Conservation (phyloP, 768 basidiomycete genomes). For the Guyanaporus albipodus region DNA sequence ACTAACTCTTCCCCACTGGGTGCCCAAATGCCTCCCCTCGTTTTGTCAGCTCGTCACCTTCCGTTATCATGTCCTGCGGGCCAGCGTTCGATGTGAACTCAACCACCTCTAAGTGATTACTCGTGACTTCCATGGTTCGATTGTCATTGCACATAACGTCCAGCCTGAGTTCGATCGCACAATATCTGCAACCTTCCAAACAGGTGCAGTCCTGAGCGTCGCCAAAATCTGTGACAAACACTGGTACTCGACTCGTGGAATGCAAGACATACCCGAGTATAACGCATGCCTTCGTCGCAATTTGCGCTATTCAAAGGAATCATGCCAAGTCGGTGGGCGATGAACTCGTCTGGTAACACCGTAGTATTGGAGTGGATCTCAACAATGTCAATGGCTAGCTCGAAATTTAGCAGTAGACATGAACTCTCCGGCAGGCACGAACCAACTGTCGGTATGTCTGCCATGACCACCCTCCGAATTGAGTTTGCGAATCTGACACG, state of each 20-base stretch:
- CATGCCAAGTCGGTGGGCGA: slow-evolving; percentile 94
- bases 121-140: slow-evolving; percentile 81
- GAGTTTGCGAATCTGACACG: slow-evolving; percentile 84
- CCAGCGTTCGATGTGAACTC: slow-evolving; percentile 38
- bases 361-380: slow-evolving; percentile 89
- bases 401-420: slow-evolving; percentile 2
- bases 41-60: slow-evolving; percentile 72
- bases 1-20: slow-evolving; percentile 80
- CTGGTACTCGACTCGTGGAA: not conserved
- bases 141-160: slow-evolving; percentile 70
- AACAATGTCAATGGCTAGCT: slow-evolving; percentile 91
- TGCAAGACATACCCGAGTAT: slow-evolving; percentile 54
- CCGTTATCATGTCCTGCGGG: slow-evolving; percentile 30
- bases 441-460: slow-evolving; percentile 96
- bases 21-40: slow-evolving; percentile 71
- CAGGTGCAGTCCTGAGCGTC: slow-evolving; percentile 83
- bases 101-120: slow-evolving; percentile 71
- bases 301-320: slow-evolving; percentile 84
- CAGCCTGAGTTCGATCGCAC: slow-evolving; percentile 80
- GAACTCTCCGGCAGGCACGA: slow-evolving; percentile 29
- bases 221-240: not conserved
- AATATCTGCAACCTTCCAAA: slow-evolving; percentile 75
- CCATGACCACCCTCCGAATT: slow-evolving; percentile 88
- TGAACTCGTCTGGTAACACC: slow-evolving; percentile 94
- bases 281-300: slow-evolving; percentile 84